These are phyloP conservation scores for Salisapilia sapeloensis DNA, from an alignment of 352 stramenopile genomes.

Conservation along the genomic window DNA sequence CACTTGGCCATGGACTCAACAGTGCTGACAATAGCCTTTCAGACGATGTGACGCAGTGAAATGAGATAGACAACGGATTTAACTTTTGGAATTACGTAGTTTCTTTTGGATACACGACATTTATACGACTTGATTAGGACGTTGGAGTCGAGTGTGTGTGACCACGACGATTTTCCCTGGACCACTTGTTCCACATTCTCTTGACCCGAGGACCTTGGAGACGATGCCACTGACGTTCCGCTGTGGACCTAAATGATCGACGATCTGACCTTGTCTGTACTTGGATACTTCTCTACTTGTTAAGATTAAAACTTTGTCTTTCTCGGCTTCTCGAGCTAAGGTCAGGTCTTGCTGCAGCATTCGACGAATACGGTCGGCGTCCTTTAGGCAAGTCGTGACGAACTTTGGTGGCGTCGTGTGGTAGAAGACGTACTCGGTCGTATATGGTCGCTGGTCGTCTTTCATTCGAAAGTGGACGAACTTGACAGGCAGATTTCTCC, in stretches of 20 bases:
- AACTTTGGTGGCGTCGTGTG: conserved; percentile 61
- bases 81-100: too few species aligned
- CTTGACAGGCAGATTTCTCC: too few species aligned
- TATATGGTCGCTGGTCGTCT: too few species aligned
- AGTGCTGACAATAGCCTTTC: too few species aligned
- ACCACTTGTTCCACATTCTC: conserved; percentile 45
- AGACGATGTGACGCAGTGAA: too few species aligned
- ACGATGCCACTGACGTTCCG: conserved; percentile 38
- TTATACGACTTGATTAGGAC: too few species aligned
- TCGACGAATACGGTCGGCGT: conserved; percentile 26
- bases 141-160: conserved; percentile 7
- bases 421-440: conserved; percentile 76
- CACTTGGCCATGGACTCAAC: too few species aligned
- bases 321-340: neutral
- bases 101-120: too few species aligned
- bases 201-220: conserved; percentile 52
- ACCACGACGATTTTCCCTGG: conserved; percentile 58
- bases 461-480: too few species aligned
- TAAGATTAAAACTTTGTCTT: too few species aligned
- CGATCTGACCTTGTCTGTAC: conserved; percentile 37
- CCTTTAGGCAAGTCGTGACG: conserved; percentile 61
- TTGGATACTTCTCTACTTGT: conserved; percentile 68
- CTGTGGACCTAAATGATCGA: conserved; percentile 28
- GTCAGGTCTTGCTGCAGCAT: conserved; percentile 30
- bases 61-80: too few species aligned